Conservation (phyloP, 331 rosid genomes). For the Ulmus americana region DNA sequence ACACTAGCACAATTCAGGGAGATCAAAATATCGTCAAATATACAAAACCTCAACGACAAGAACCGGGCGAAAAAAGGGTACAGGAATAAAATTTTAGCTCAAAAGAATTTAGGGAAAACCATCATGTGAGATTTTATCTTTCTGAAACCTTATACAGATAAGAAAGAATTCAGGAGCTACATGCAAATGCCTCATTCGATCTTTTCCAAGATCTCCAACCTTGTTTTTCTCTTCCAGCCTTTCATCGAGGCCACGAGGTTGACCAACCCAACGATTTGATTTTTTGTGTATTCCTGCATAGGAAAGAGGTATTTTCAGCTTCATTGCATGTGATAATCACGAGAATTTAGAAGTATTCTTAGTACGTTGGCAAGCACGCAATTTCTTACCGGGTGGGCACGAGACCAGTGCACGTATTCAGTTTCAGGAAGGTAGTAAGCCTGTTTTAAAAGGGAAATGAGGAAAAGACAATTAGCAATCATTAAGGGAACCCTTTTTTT, state of each 20-base stretch:
- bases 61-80: conserved; percentile 17
- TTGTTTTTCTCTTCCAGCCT: conserved; percentile 96
- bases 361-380: conserved; percentile 2
- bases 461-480: conserved; percentile 12
- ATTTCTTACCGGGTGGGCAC: conserved; percentile 73
- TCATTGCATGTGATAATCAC: conserved; percentile 4
- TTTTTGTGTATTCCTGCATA: conserved; percentile 81
- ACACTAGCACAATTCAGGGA: conserved; percentile 21
- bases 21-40: conserved; percentile 35
- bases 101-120: conserved; percentile 12
- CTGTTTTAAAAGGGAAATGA: conserved; percentile 41
- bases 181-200: conserved; percentile 52
- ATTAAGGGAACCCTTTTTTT: background rate
- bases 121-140: conserved; percentile 1
- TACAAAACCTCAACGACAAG: conserved; percentile 38
- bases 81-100: background rate
- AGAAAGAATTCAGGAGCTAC: background rate
- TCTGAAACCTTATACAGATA: conserved; percentile 6
- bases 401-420: conserved; percentile 92
- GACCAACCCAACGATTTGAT: conserved; percentile 75
- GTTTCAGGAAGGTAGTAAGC: conserved; percentile 98
- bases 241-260: conserved; percentile 92
- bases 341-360: background rate
- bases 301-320: conserved; percentile 13
- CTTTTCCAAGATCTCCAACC: conserved; percentile 82